Base-by-base conservation (phyloP, 177 flowering plant genomes). In the Vitis hybrid region DNA sequence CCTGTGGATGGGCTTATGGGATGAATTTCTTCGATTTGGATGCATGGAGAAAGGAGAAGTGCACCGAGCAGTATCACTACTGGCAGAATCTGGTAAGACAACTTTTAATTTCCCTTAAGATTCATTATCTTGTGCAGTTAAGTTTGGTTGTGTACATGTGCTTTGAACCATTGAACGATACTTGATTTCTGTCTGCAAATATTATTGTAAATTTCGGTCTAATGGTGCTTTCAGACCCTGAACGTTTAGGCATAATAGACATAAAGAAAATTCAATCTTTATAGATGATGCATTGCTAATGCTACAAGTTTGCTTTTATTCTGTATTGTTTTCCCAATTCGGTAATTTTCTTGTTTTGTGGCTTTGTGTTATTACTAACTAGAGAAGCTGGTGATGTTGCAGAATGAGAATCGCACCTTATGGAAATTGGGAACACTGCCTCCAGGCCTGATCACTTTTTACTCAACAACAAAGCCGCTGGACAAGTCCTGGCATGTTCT, bases 401-500 rank as follows among this genome's bases (percentile, higher is more conserved):
- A 83, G 82, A 79, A 81, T 67, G 86, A 81, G 78, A 79, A 83
- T 65, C 72, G 83, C 7, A 79, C 75, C 1, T 73, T 81, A 74
- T 83, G 84, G 86, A 83, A 81, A 65, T 66, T 83, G 73, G 84
- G 84, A 34, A 83, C 86, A 2, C 45, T 81, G 68, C 84, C 84
- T 2, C 84, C 84, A 3, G 84, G 86, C 56, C 63, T 82, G 62
- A 82, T 80, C 76, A 82, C 85, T 60, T 82, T 59, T 48, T 82
- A 80, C 76, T 82, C 84, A 3, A 83, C 82, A 8, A 83, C 86
- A 49, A 83, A 81, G 65, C 82, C 86, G 13, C 74, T 83, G 26
- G 81, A 83, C 75, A 81, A 83, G 72, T 76, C 83, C 58, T 83
- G 86, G 84, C 84, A 83, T 69, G 86, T 81, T 49, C 75, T 83